Base-by-base conservation (phyloP, 108 stramenopile species). In the Cyclostephanos invisitatus region DNA sequence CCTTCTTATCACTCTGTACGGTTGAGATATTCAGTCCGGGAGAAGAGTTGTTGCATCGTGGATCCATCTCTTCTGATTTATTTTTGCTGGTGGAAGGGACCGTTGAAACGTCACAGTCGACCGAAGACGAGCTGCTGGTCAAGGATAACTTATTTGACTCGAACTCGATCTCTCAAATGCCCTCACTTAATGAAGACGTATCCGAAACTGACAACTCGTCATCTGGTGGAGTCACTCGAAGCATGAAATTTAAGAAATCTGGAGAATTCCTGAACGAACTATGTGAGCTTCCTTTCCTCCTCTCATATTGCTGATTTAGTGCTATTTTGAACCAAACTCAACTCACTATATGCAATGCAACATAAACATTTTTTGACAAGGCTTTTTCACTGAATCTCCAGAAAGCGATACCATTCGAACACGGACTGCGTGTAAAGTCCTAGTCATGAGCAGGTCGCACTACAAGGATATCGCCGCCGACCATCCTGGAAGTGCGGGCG, bases 1-100 rank as follows among this genome's bases (percentile, higher is more conserved):
- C 85, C 2, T 85, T 85, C 64, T 72, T 85, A 22, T 35, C 79
- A 14, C 68, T 70, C 32, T 83, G 85, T 50, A 72, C 67, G 11
- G 85, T 85, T 18, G 85, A 85, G 49, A 83, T 78, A 27, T 85
- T 80, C 61, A 77, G 77, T 64, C 77, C 85, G 10, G 85, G 85
- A 0, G 85, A 85, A 81, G 81, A 82, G 20, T 72, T 85, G 38
- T 63, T 85, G 9, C 67, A 80, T 2, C 67, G 70, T 2, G 82
- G 82, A n/a, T 76, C 79, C 21, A 77, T 73, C 56, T 68, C 61
- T 6, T 80, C 85, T 27, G 82, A 83, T 38, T 62, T 85, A 58
- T 85, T 65, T 53, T 48, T 85, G 42, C 72, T 85, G 35, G 79
- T 85, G 3, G 85, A 78, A n/a, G 85, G 85, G 15, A 22, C 72